Percentiles rank a stretch among this genome's conserved stretches.
phyloP scores from a whole-genome alignment of 2,329 filamentous ascomycete genomes.

The Diaporthe longicolla region DNA sequence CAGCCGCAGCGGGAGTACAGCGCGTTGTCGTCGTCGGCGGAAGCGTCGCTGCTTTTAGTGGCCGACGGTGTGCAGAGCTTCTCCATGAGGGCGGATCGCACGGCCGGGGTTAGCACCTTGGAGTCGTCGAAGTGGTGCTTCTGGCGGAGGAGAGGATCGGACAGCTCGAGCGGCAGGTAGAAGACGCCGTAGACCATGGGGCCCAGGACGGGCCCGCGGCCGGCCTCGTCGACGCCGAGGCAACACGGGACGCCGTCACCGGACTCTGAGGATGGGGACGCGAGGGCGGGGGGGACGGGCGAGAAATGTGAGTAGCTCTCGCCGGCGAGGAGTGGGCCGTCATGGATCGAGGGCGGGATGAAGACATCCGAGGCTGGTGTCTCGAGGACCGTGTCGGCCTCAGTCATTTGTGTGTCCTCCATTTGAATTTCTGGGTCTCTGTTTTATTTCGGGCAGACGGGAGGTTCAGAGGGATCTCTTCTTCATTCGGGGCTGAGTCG shows the following conservation, averaged over 20 bases:
- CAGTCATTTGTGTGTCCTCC: slow-evolving; percentile 57
- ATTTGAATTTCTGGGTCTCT: slow-evolving; percentile 45
- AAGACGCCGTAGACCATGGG: slow-evolving; percentile 81
- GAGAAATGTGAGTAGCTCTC: slow-evolving; percentile 81
- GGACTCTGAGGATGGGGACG: slow-evolving; percentile 51
- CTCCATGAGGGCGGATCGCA: slow-evolving; percentile 79
- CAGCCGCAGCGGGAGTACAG: slow-evolving; percentile 78
- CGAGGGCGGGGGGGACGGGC: slow-evolving; percentile 73
- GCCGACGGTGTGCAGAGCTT: slow-evolving; percentile 73
- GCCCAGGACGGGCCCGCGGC: slow-evolving; percentile 92
- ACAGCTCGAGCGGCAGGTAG: slow-evolving; percentile 80
- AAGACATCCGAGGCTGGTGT: slow-evolving; percentile 60
- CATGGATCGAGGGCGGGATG: slow-evolving; percentile 79
- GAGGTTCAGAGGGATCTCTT: not conserved
- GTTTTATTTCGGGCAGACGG: too few relatives aligned
- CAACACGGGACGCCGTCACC: slow-evolving; percentile 72
- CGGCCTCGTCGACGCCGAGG: slow-evolving; percentile 93
- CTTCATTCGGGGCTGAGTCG: not conserved
- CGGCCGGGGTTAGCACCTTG: slow-evolving; percentile 87
- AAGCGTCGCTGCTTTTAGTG: not conserved
- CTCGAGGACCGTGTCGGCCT: slow-evolving; percentile 52
- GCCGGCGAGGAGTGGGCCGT: slow-evolving; percentile 70
- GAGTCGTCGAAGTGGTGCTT: slow-evolving; percentile 94
- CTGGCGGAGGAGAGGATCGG: slow-evolving; percentile 80
- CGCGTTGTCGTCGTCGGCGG: slow-evolving; percentile 56